Percentiles rank a stretch among this genome's conserved stretches.
Conservation (phyloP, 1,284 basidiomycete genomes). For the Stygiomarasmius scandens region DNA sequence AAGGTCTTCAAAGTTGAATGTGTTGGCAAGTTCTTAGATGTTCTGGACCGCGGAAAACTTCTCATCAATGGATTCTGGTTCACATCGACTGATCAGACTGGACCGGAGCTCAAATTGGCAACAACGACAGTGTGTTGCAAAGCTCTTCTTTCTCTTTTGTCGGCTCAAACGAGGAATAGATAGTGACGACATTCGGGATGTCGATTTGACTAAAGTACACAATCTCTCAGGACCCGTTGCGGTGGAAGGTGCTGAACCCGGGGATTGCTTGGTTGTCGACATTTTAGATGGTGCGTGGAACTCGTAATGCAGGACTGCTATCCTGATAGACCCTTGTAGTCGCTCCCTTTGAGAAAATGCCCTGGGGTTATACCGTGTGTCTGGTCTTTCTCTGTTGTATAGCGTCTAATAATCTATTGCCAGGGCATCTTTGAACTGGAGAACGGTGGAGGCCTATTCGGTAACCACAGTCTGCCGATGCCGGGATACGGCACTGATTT, state of each 20-base stretch:
- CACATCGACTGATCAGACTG: conserved; percentile 47
- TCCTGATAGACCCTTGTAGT: conserved; percentile 40
- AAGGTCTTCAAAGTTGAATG: conserved; percentile 78
- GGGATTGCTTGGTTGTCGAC: conserved; percentile 79
- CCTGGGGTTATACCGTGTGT: conserved; percentile 77
- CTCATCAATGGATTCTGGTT: neutral
- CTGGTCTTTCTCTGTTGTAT: neutral
- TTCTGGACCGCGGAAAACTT: neutral
- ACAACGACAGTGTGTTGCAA: conserved; percentile 65
- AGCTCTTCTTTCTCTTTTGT: neutral
- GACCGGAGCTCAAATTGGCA: conserved; percentile 77
- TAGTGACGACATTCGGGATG: conserved; percentile 69
- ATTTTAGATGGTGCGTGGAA: conserved; percentile 65
- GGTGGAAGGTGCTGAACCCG: conserved; percentile 76
- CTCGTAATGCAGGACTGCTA: neutral
- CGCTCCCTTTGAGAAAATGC: conserved; percentile 73
- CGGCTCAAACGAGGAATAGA: conserved; percentile 33
- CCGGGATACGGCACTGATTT: neutral
- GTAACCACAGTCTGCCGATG: conserved; percentile 31
- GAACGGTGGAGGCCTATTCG: conserved; percentile 78
- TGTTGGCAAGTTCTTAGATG: conserved; percentile 47
- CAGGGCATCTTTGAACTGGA: conserved; percentile 75
- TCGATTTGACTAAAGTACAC: conserved; percentile 69
- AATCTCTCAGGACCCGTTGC: conserved; percentile 78
- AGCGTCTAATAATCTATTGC: neutral